Conservation (phyloP, 768 basidiomycete genomes). For the Leccinum boreale region DNA sequence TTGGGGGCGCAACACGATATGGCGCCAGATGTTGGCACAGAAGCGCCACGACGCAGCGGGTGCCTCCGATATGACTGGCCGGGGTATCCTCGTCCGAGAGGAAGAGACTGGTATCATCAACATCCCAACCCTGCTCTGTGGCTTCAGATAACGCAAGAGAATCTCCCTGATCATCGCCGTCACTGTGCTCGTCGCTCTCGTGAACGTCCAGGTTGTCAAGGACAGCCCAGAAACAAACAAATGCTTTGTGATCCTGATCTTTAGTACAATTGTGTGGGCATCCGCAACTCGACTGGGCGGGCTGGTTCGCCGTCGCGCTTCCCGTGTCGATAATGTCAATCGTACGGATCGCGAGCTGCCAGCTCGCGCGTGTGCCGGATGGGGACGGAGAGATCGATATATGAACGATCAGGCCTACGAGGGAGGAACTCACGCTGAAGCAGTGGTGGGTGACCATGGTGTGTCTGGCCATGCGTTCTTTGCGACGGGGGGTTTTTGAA, state of each 20-base stretch:
- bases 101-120: constrained; percentile 35
- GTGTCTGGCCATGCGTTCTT: no score
- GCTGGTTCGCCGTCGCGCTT: no score
- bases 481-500: no score
- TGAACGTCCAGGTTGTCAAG: constrained; percentile 55
- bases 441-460: no score
- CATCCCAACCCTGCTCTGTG: constrained; percentile 64
- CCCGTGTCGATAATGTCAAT: no score
- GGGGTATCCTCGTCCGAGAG: constrained; percentile 41
- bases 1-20: constrained; percentile 93
- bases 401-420: no score
- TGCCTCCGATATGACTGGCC: constrained; percentile 36
- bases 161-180: constrained; percentile 54
- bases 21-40: constrained; percentile 66
- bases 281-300: constrained; percentile 32
- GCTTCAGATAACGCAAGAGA: constrained; percentile 54
- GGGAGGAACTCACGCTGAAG: no score
- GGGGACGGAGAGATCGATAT: no score
- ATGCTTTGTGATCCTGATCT: constrained; percentile 85
- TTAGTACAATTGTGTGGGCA: constrained; percentile 96
- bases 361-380: no score
- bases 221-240: constrained; percentile 72
- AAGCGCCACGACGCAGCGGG: constrained; percentile 57
- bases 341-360: no score
- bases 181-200: constrained; percentile 34